These are phyloP conservation scores for Capsicum baccatum DNA, from an alignment of 257 asterid species.

Conservation along the genomic window DNA sequence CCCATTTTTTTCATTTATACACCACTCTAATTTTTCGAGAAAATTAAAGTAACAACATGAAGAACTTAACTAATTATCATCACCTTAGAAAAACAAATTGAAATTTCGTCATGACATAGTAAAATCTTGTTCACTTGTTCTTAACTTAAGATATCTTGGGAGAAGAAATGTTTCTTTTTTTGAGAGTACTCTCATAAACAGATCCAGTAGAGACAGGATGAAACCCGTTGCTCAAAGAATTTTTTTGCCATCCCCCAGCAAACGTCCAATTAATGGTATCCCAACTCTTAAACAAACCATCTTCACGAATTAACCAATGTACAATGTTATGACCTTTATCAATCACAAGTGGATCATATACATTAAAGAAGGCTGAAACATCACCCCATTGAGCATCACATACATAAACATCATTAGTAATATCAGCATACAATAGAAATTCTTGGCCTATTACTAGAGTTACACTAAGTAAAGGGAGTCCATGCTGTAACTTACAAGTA, in stretches of 20 bases:
- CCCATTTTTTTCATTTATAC: too few species aligned
- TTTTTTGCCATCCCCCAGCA: neutral
- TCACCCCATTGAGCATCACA: neutral
- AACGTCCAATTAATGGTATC: neutral
- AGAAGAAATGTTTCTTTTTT: too few species aligned
- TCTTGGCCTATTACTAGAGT: neutral
- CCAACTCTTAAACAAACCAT: neutral
- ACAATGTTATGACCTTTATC: neutral
- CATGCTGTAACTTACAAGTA: neutral
- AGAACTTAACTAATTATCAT: too few species aligned
- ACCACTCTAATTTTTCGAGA: too few species aligned
- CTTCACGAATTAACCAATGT: neutral
- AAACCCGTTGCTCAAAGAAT: too few species aligned
- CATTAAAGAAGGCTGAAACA: neutral
- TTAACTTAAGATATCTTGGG: too few species aligned
- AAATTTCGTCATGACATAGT: too few species aligned
- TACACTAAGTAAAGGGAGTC: slow-evolving; percentile 15
- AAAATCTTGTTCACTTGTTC: too few species aligned
- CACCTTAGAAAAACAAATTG: too few species aligned
- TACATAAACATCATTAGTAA: neutral
- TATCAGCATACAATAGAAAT: slow-evolving; percentile 23
- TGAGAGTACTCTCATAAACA: too few species aligned
- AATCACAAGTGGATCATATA: neutral
- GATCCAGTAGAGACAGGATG: too few species aligned
- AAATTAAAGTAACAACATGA: too few species aligned